Conservation (phyloP, 83 land plant genomes). For the Picea abies region DNA sequence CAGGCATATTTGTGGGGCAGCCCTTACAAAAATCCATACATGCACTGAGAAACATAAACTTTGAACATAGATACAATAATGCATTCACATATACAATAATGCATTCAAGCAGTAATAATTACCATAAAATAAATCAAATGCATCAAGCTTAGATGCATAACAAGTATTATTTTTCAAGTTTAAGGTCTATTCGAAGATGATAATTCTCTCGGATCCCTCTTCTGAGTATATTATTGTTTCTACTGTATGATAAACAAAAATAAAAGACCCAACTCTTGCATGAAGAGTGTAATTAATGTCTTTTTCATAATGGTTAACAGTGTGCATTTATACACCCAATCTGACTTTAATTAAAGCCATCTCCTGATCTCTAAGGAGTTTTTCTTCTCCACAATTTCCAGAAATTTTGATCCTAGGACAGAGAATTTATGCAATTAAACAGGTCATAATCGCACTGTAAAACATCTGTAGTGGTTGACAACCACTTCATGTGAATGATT, state of each 20-base stretch:
- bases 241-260: neutral
- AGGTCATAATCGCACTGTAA: no score
- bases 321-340: neutral
- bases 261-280: neutral
- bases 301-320: neutral
- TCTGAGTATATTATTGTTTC: neutral
- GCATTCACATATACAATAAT: no score
- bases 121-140: neutral
- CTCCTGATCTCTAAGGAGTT: neutral
- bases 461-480: no score
- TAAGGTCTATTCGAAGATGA: neutral
- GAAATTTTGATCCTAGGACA: no score
- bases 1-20: no score
- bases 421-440: no score
- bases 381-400: no score
- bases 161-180: neutral
- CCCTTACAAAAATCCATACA: no score
- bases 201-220: neutral
- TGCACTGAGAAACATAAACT: no score
- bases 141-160: neutral
- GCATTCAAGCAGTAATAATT: neutral
- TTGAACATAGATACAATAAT: no score
- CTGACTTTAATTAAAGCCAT: neutral
- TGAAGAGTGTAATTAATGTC: neutral
- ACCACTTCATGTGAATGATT: no score